Evolutionary conservation across 495 filamentous ascomycete genomes (phyloP), one percentile per base, ranked within the genome.

Genomic region (Physcia stellaris): DNA sequence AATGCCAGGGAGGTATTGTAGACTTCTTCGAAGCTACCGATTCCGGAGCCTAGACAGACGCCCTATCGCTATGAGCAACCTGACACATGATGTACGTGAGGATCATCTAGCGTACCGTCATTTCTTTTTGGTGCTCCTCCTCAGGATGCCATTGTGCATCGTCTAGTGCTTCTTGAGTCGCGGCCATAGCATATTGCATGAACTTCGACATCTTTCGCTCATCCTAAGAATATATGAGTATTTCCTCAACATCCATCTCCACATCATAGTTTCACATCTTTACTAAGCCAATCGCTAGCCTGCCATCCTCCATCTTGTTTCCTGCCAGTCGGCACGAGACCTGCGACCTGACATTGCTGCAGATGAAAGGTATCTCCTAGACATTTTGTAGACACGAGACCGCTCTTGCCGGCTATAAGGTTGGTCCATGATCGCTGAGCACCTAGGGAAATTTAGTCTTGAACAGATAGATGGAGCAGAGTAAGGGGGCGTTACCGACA

Each of bases 31-130:
- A 98, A 70, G 53, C 84, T 94, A 5, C 90, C 90, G 51, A 98
- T 96, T 2, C 90, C 90, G 32, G 86, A 94, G n/a, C 90, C 90
- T 13, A 98, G 61, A 51, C 87, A 94, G 4, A 96, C 78, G 1
- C 90, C 90, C 62, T 80, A 35, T 30, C 19, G 12, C 2, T 10
- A 16, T 38, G 4, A 42, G 35, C 31, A 17, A 6, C 21, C 22
- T 15, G 31, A 13, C 31, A 12, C 4, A 15, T 9, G 32, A 11
- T 1, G 13, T 32, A 6, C n/a, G 18, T 19, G 24, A 16, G 17
- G 15, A 10, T 9, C 21, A 23, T 24, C 2, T 37, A 13, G 35
- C 56, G 29, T 60, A 86, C 84, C 16, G 75, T 79, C 41, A 67
- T 69, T 50, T 86, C 78, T 26, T 68, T 63, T 43, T 86, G 73